Evolutionary conservation across 306 rosid genomes (phyloP), one percentile per base, ranked within the genome.

Genomic region (Ochetophila trinervis): DNA sequence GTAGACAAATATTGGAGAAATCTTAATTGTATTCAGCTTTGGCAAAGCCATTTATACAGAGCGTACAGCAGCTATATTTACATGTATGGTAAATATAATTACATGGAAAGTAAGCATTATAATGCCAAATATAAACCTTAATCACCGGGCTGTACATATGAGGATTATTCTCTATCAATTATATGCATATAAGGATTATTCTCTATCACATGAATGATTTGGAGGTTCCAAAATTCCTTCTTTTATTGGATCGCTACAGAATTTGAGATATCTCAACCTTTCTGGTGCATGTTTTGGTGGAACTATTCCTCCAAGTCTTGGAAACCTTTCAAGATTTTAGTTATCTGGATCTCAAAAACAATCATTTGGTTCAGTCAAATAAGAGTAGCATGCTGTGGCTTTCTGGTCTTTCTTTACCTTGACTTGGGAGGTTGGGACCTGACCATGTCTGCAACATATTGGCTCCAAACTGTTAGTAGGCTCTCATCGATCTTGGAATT

Each of bases 401-500:
- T 35, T 59, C 63, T 34, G 16, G 63, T 74, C 59, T 60, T 15
- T 32, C 78, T 60, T 74, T 62, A 67, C 63, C 65, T 74, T 13
- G 40, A 48, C 48, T n/a, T 73, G 53, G 37, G 47, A 17, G 0
- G 9, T 13, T 60, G 49, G 36, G 4, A 65, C 54, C 66, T 73
- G 17, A 56, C 47, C 6, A 50, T 23, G 7, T 63, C 70, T 30
- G 37, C 65, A 35, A 57, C 42, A 44, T 30, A 48, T 34, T 65
- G 53, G 62, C 27, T 54, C 3, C 62, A 67, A 15, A 5, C 22
- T 15, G 52, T 67, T 32, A 67, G 16, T 20, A 53, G 22, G 30
- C 30, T 53, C 24, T 15, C 57, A 19, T 53, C 32, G 19, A 22
- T 53, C 30, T 9, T 53, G 23, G 53, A 16, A 19, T 66, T n/a